Conservation (phyloP, 148 eudicot genomes). For the Tetragonia tetragonoides region DNA sequence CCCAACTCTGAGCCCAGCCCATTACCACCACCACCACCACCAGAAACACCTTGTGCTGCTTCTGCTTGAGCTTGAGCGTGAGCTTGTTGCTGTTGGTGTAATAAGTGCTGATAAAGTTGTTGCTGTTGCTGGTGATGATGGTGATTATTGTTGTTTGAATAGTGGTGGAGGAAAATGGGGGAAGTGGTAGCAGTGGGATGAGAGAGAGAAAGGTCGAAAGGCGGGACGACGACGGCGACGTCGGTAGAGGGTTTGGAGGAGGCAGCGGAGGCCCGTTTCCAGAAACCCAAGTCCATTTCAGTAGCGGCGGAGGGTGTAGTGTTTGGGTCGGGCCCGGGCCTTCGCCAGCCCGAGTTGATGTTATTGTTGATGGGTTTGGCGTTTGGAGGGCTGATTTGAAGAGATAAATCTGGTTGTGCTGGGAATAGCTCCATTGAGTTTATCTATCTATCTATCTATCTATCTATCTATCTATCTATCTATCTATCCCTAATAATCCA, state of each 20-base stretch:
- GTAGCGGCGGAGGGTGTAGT: background rate
- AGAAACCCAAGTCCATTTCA: conserved; percentile 49
- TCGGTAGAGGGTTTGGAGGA: conserved; percentile 19
- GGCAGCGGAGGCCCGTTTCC: conserved; percentile 54
- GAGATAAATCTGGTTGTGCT: conserved; percentile 90
- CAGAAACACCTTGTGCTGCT: too few species aligned
- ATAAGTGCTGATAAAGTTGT: conserved; percentile 26
- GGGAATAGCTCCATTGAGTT: conserved; percentile 81
- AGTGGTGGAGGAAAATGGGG: conserved; percentile 9
- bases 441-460: background rate
- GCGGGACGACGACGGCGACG: conserved; percentile 7
- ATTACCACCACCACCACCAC: background rate
- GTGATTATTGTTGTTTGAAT: conserved; percentile 3
- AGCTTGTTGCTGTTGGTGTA: conserved; percentile 3
- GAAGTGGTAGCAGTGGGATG: conserved; percentile 18
- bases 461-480: background rate
- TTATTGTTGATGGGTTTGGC: conserved; percentile 40
- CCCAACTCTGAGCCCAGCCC: conserved; percentile 40
- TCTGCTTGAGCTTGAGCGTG: too few species aligned
- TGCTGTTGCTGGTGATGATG: conserved; percentile 23
- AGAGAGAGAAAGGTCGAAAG: conserved; percentile 38
- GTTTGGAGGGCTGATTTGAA: conserved; percentile 91
- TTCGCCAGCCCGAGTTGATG: background rate
- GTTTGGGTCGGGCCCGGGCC: conserved; percentile 6
- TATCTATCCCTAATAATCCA: too few species aligned